A percentile compares a stretch with the other conserved stretches of the same genome.
phyloP scores from a whole-genome alignment of 1,284 basidiomycete species.

The Takashimella koratensis region DNA sequence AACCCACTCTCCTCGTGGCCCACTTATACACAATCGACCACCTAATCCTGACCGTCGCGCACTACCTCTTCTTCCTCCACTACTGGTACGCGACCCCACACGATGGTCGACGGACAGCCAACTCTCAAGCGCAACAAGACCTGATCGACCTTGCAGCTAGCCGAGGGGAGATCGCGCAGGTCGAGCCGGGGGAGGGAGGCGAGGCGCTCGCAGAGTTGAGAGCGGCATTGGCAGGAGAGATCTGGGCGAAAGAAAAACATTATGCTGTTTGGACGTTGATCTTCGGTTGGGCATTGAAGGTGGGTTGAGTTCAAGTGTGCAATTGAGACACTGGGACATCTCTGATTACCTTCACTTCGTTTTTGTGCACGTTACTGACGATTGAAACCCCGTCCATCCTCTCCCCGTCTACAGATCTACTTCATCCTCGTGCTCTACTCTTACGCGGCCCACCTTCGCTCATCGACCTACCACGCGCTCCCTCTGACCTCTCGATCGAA shows the following conservation, averaged over 20 bases:
- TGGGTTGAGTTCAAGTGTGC: too few relatives aligned
- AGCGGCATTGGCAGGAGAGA: constrained; percentile 62
- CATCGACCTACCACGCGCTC: constrained; percentile 81
- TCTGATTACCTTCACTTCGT: too few relatives aligned
- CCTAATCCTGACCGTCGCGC: constrained; percentile 86
- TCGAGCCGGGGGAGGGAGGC: constrained; percentile 52
- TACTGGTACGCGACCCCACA: constrained; percentile 92
- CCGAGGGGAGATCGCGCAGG: constrained; percentile 39
- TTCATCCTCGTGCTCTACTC: constrained; percentile 89
- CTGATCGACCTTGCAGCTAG: constrained; percentile 57
- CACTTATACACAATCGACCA: constrained; percentile 92
- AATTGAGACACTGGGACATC: too few relatives aligned
- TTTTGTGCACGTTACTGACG: too few relatives aligned
- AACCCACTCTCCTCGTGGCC: constrained; percentile 79
- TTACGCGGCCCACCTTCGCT: constrained; percentile 86
- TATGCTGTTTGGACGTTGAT: constrained; percentile 69
- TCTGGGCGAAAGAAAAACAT: constrained; percentile 89
- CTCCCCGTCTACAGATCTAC: too few relatives aligned
- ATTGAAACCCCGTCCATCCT: too few relatives aligned
- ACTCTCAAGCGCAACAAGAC: constrained; percentile 80
- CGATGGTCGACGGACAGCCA: constrained; percentile 72
- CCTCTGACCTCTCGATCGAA: constrained; percentile 54
- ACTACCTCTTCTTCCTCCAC: constrained; percentile 76
- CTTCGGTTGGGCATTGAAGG: constrained; percentile 85
- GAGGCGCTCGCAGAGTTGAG: constrained; percentile 31